These are phyloP conservation scores for Begonia masoniana DNA, from an alignment of 306 rosid genomes.

Conservation along the genomic window DNA sequence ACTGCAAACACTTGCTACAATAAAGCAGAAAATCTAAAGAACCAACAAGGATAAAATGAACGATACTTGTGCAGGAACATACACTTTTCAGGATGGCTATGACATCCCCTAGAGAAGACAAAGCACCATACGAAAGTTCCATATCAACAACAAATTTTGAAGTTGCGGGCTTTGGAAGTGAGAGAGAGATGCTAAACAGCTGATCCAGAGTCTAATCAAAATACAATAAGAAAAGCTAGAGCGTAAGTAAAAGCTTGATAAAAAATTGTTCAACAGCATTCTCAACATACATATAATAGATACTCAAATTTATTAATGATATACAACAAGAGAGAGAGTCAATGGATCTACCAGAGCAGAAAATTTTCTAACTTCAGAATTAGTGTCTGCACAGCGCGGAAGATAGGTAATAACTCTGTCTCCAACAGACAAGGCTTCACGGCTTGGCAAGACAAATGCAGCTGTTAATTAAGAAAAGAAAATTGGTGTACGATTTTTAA, in stretches of 20 bases:
- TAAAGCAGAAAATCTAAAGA: slow-evolving; percentile 3
- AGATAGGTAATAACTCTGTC: slow-evolving; percentile 78
- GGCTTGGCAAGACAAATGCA: slow-evolving; percentile 81
- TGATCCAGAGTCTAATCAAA: slow-evolving; percentile 64
- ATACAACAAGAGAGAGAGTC: too few species aligned
- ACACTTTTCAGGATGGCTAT: slow-evolving; percentile 90
- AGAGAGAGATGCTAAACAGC: slow-evolving; percentile 78
- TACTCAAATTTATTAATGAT: too few species aligned
- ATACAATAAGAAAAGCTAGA: background rate
- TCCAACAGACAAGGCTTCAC: slow-evolving; percentile 86
- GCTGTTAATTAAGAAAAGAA: slow-evolving; percentile 35
- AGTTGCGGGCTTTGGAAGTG: slow-evolving; percentile 72
- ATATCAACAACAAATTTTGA: slow-evolving; percentile 46
- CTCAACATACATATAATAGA: too few species aligned
- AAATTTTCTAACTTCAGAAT: slow-evolving; percentile 83
- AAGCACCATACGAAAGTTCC: slow-evolving; percentile 71
- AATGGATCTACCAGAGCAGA: slow-evolving; percentile 59
- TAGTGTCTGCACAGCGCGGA: slow-evolving; percentile 90
- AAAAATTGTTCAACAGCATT: background rate
- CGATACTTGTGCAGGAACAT: slow-evolving; percentile 22
- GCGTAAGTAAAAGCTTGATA: background rate
- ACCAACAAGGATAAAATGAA: slow-evolving; percentile 5
- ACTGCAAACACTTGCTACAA: slow-evolving; percentile 7
- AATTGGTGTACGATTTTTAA: background rate
- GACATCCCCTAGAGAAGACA: slow-evolving; percentile 91